Base-by-base conservation (phyloP, 2,329 filamentous ascomycete species). In the Ophiostoma novo-ulmi region DNA sequence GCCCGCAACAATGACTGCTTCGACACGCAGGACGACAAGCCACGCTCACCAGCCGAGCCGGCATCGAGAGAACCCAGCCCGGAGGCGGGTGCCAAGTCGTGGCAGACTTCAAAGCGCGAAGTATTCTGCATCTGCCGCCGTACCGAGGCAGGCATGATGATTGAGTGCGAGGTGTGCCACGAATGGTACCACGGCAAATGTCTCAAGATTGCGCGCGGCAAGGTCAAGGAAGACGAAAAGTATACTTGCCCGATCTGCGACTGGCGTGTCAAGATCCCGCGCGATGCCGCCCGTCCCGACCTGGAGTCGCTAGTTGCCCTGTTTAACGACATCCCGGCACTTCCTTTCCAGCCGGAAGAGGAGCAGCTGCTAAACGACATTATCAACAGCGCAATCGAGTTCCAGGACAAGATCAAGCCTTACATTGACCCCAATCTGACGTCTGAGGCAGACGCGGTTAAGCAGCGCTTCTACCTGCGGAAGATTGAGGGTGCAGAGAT, bases 101-200 rank as follows among this genome's bases (percentile, higher is more conserved):
- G 82, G 85, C 84, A 90, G 75, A 85, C 91, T 76, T 86, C 83
- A 77, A 88, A 81, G 41, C 80, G 87, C 48, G 94, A 98, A 78
- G 94, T 98, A 0, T 99, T 98, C 79, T 99, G 95, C 80, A 97
- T 99, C 75, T 99, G 95, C 80, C 89, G 95, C 72, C 92, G 90
- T 73, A 88, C 93, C 7, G 95, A 99, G 80, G 93, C 94, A 52
- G 95, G 95, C 69, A 96, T 98, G 91, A 99, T 99, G 95, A 98
- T 99, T 76, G 95, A 99, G 80, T 99, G 95, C 78, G 95, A 98
- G 78, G 85, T 97, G 55, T 99, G 95, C 80, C 94, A 97, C 77
- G 95, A 99, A 82, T 99, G 95, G 95, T 99, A 99, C 77, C 95
- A 99, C 77, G 94, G 95, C 72, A 98, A 97, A 80, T 99, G 95